These are phyloP conservation scores for Aotearoamyces nothofagi DNA, from an alignment of 2,329 filamentous ascomycete genomes.

Conservation along the genomic window DNA sequence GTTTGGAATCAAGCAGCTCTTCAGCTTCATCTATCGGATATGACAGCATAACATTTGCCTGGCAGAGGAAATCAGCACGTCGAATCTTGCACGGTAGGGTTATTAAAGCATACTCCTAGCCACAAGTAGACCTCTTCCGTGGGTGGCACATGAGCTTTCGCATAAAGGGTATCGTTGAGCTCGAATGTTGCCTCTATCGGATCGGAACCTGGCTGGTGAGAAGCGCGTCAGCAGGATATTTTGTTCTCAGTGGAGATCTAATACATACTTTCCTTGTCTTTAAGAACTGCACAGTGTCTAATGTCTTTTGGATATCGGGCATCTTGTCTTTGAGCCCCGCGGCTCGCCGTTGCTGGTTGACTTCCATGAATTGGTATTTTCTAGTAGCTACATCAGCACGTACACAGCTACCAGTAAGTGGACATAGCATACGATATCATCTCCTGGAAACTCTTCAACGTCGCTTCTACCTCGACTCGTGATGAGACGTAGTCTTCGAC, in stretches of 20 bases:
- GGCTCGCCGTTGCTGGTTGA: conserved; percentile 74
- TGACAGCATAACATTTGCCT: conserved; percentile 95
- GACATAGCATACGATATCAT: conserved; percentile 62
- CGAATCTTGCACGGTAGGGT: no score
- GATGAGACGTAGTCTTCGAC: conserved; percentile 78
- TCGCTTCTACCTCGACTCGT: conserved; percentile 64
- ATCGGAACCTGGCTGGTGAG: conserved; percentile 29
- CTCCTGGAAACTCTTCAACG: conserved; percentile 74
- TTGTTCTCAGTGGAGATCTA: no score
- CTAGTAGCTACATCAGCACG: conserved; percentile 31
- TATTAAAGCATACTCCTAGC: conserved; percentile 56
- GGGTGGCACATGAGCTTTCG: conserved; percentile 67
- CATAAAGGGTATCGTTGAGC: conserved; percentile 89
- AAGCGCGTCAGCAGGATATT: no score
- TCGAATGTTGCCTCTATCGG: conserved; percentile 88
- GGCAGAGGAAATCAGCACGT: no score
- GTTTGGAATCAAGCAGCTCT: conserved; percentile 59
- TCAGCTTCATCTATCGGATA: conserved; percentile 86
- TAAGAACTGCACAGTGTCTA: conserved; percentile 81
- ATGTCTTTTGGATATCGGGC: conserved; percentile 89
- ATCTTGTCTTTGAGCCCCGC: conserved; percentile 83
- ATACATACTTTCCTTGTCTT: conserved; percentile 52
- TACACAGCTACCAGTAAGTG: neutral
- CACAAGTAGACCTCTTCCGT: conserved; percentile 92
- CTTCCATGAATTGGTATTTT: conserved; percentile 99